Percentiles rank a stretch among this genome's conserved stretches.
phyloP scores from a whole-genome alignment of 1,284 basidiomycete species.

The Trichosporon asahii region DNA sequence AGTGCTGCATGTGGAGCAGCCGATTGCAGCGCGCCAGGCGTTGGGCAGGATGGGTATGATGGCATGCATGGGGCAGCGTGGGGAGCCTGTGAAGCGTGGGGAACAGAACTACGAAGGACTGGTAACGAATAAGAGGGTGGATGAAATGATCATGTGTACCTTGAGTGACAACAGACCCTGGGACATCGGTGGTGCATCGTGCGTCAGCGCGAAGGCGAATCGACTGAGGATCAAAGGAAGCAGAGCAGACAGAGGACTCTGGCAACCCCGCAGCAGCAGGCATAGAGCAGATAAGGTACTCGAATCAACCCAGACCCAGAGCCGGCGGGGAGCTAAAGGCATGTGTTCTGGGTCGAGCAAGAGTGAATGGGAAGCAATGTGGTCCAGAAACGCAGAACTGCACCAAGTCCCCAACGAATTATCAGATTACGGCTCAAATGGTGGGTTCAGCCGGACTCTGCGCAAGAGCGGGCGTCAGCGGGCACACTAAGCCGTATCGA shows the following conservation, averaged over 20 bases:
- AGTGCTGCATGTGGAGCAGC: not conserved
- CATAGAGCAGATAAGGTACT: not conserved
- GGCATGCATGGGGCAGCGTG: not conserved
- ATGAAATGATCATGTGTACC: slow-evolving; percentile 1
- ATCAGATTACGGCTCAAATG: not conserved
- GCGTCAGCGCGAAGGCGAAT: too few species aligned
- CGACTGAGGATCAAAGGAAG: too few species aligned
- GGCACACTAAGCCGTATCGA: not conserved
- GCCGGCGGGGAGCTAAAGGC: too few species aligned
- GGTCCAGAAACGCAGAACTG: not conserved
- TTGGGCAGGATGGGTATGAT: not conserved
- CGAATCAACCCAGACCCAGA: too few species aligned
- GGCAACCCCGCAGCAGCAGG: too few species aligned
- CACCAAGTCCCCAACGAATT: not conserved
- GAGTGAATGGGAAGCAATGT: not conserved
- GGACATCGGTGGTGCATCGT: not conserved
- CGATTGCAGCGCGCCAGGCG: not conserved
- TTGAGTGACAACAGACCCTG: not conserved
- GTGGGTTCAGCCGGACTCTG: not conserved
- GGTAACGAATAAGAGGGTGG: not conserved
- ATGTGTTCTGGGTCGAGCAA: not conserved
- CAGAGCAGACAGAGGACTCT: too few species aligned
- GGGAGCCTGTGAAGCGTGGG: not conserved
- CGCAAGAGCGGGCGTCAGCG: not conserved
- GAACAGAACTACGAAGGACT: not conserved